Percentiles rank a stretch among this genome's conserved stretches.
Evolutionary conservation across 2,329 filamentous ascomycete genomes (phyloP).

Genomic region (Tolypocladium sp.): DNA sequence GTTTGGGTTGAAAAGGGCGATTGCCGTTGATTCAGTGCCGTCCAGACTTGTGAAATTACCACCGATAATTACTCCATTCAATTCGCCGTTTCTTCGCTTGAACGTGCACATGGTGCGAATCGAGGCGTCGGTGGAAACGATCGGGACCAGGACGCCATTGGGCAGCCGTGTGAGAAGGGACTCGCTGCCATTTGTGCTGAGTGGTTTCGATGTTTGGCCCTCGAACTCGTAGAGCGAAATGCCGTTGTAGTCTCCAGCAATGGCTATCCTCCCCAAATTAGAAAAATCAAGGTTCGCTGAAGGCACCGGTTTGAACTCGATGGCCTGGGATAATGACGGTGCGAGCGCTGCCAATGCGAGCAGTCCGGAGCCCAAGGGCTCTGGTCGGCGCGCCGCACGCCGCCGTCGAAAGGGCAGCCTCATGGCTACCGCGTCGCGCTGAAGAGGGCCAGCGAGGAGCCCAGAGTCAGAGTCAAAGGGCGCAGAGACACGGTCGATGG

Average conservation of each 20-base stretch:
- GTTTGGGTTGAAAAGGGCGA: conserved; percentile 73
- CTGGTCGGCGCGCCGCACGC: conserved; percentile 28
- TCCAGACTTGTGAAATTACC: conserved; percentile 94
- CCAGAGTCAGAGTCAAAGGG: neutral
- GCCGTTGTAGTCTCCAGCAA: conserved; percentile 83
- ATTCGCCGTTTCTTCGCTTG: conserved; percentile 52
- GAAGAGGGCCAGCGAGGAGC: neutral
- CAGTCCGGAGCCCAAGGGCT: conserved; percentile 19
- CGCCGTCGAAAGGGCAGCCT: conserved; percentile 35
- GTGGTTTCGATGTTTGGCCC: conserved; percentile 63
- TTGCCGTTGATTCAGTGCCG: conserved; percentile 63
- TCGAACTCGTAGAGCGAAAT: conserved; percentile 84
- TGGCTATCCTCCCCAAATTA: conserved; percentile 69
- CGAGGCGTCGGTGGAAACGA: conserved; percentile 71
- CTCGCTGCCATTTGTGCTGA: conserved; percentile 67
- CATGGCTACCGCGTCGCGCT: conserved; percentile 29
- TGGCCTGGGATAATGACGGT: conserved; percentile 34
- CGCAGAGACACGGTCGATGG: neutral
- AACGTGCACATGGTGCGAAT: conserved; percentile 87
- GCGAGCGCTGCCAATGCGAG: conserved; percentile 31
- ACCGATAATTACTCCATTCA: conserved; percentile 72
- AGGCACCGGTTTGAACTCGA: conserved; percentile 53
- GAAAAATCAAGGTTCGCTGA: conserved; percentile 69
- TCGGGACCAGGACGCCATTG: conserved; percentile 69
- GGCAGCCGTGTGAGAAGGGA: conserved; percentile 75